Evolutionary conservation across 139 green algal genomes (phyloP), one percentile per base, ranked within the genome.

Genomic region (Spirogloea muscicola): DNA sequence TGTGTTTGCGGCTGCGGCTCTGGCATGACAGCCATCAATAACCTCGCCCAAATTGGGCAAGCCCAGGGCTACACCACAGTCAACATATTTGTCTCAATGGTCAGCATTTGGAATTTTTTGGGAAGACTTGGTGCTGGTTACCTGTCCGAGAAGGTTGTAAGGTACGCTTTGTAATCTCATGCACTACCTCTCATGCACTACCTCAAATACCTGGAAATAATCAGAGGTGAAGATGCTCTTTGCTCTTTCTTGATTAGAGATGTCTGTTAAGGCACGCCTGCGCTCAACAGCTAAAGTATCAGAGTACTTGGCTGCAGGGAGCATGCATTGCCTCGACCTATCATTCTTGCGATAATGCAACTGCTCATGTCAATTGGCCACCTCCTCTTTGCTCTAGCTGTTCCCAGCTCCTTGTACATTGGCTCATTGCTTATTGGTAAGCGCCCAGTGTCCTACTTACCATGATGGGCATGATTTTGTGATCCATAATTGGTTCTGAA

Each of bases 21-120:
- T 2, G 87, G 90, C 13, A 79, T 95, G 27, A 79, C 86, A 0
- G 79, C 87, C 40, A 77, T 95, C 38, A 96, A 96, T 84, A 96
- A 96, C 79, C 36, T 91, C 29, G 75, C 76, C 0, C 79, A 90
- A 69, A 55, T 92, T 46, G 84, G 3, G 80, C 89, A 49, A 69
- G 86, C 37, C 46, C 88, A 27, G 27, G 46, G 40, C 25, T 51
- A 66, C 46, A 38, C 27, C 40, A 48, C 18, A 25, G 49, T 77
- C n/a, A 21, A 51, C 25, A 48, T 44, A 25, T 84, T 93, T 62
- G 86, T 95, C 3, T 89, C 83, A 0, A 80, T 95, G 2, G 92
- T 94, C 76, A 87, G 77, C 7, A 87, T 95, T 5, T 81, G 84
- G 49, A 95, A 90, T 61, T 91, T 86, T 46, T 9, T 64, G 49